A percentile compares a stretch with the other conserved stretches of the same genome.
phyloP scores from a whole-genome alignment of 352 stramenopile species.

The Pythium pyrilobum region DNA sequence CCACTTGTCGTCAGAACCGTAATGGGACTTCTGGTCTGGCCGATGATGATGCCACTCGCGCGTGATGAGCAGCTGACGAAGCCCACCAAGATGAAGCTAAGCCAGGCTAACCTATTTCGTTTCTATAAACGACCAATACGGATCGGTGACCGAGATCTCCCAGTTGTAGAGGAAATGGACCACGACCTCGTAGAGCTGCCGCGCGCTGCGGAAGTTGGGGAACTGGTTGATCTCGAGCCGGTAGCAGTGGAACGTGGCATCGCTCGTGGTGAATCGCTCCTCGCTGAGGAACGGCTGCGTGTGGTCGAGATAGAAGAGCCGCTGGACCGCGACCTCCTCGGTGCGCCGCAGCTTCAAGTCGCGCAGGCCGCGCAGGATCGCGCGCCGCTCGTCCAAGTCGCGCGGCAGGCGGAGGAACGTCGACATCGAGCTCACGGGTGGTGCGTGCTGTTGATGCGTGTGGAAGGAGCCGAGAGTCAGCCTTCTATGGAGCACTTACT shows the following conservation, averaged over 20 bases:
- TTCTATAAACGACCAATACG: no score
- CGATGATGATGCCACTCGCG: no score
- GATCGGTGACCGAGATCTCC: slow-evolving; percentile 37
- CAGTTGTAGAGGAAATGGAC: slow-evolving; percentile 28
- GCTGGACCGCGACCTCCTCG: background rate
- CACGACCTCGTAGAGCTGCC: slow-evolving; percentile 37
- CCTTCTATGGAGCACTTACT: background rate
- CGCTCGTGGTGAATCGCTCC: background rate
- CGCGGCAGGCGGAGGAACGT: slow-evolving; percentile 3
- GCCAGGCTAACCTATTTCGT: no score
- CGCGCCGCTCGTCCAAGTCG: background rate
- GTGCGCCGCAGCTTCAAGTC: slow-evolving; percentile 33
- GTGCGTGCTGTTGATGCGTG: background rate
- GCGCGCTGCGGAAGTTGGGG: slow-evolving; percentile 23
- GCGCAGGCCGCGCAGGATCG: slow-evolving; percentile 17
- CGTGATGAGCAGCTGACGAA: no score
- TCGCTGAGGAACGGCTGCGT: slow-evolving; percentile 1
- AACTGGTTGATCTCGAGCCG: slow-evolving; percentile 26
- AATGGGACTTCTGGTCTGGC: no score
- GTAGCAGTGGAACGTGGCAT: slow-evolving; percentile 4
- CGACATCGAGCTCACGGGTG: background rate
- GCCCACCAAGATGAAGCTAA: no score
- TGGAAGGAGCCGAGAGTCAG: background rate
- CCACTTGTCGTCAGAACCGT: no score
- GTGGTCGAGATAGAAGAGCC: slow-evolving; percentile 3